phyloP scores from a whole-genome alignment of 2,329 filamentous ascomycete genomes.

The Pezicula rhizophila region DNA sequence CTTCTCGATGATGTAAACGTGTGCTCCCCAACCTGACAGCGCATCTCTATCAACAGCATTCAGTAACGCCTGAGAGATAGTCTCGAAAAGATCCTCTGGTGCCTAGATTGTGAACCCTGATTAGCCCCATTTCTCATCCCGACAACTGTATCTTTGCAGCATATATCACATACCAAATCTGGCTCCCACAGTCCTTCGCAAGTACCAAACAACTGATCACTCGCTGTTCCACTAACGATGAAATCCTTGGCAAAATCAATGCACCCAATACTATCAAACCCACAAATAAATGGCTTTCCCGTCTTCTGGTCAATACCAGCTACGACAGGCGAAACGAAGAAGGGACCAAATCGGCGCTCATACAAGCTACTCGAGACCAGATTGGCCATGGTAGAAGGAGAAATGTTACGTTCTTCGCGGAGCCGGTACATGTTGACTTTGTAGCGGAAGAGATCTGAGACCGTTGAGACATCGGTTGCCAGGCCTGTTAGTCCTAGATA shows the following conservation, averaged over 20 bases:
- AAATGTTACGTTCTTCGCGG: slow-evolving; percentile 94
- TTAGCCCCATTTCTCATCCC: slow-evolving; percentile 2
- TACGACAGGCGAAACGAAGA: slow-evolving; percentile 91
- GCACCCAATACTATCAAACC: slow-evolving; percentile 97
- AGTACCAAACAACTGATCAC: slow-evolving; percentile 97
- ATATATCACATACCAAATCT: slow-evolving; percentile 64
- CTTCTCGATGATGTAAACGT: slow-evolving; percentile 99
- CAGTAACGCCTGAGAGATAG: slow-evolving; percentile 89
- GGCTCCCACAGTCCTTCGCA: slow-evolving; percentile 98
- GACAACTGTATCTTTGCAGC: background rate
- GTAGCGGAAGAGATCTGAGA: slow-evolving; percentile 96
- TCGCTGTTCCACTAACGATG: slow-evolving; percentile 93
- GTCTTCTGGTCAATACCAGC: slow-evolving; percentile 93
- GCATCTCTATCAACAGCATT: slow-evolving; percentile 97
- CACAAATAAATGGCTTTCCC: slow-evolving; percentile 94
- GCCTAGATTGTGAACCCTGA: slow-evolving; percentile 40
- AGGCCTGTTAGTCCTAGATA: slow-evolving; percentile 95
- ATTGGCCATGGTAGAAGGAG: slow-evolving; percentile 92
- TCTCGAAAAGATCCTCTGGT: slow-evolving; percentile 96
- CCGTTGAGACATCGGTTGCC: slow-evolving; percentile 90
- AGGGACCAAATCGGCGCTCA: slow-evolving; percentile 92
- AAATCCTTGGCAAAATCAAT: slow-evolving; percentile 99
- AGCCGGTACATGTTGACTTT: slow-evolving; percentile 99
- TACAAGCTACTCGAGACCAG: slow-evolving; percentile 87
- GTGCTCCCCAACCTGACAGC: slow-evolving; percentile 93